These are phyloP conservation scores for Schizochytrium sp. DNA, from an alignment of 108 stramenopile genomes.

Conservation along the genomic window DNA sequence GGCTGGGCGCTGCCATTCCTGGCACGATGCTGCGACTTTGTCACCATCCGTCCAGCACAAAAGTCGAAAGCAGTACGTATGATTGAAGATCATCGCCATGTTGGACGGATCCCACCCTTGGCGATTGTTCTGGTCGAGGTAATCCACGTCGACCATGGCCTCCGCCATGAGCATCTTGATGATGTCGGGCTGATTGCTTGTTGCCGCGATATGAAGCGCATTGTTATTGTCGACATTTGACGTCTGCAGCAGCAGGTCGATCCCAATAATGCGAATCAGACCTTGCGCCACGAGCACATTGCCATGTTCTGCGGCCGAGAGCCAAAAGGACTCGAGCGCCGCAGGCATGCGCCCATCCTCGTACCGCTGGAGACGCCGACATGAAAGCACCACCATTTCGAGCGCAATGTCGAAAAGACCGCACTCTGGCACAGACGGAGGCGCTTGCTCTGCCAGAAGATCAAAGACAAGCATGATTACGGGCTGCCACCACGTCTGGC, in stretches of 20 bases:
- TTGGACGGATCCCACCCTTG: neutral
- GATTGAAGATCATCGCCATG: constrained; percentile 2
- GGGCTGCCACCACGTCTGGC: neutral
- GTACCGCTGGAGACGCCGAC: neutral
- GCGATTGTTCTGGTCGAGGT: neutral
- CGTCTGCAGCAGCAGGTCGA: neutral
- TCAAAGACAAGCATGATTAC: neutral
- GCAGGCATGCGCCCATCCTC: neutral
- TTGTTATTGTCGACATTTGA: neutral
- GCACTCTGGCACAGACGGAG: neutral
- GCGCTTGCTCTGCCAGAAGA: neutral
- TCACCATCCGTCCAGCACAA: neutral
- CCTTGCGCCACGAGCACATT: neutral
- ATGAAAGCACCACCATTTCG: neutral
- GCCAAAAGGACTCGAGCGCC: neutral
- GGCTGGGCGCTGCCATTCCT: neutral
- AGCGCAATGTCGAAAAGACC: neutral
- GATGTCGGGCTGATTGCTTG: constrained; percentile 1
- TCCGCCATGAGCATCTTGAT: neutral
- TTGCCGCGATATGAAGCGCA: neutral
- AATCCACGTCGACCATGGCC: neutral
- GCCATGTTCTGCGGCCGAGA: neutral
- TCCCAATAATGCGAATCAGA: neutral
- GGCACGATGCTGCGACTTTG: neutral
- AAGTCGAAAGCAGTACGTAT: neutral